Percentiles rank a stretch among this genome's conserved stretches.
Evolutionary conservation across 306 rosid genomes (phyloP).

Genomic region (Prunus mume): DNA sequence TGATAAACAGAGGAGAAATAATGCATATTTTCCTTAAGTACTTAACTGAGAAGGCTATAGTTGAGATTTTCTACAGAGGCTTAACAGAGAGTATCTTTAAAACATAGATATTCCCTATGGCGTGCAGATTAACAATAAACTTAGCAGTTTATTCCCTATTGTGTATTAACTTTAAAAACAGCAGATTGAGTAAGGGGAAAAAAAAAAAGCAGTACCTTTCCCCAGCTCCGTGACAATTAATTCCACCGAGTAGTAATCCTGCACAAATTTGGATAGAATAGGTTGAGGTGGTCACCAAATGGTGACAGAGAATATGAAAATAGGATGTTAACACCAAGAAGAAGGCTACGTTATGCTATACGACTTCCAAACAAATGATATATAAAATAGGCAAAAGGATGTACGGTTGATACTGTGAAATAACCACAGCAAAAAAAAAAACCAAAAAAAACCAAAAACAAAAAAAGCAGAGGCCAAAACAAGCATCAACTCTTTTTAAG

Average conservation of each 20-base stretch:
- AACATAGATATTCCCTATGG: neutral
- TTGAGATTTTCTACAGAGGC: neutral
- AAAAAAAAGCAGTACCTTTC: conserved; percentile 49
- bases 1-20: neutral
- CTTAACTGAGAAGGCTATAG: neutral
- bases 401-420: neutral
- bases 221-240: conserved; percentile 78
- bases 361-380: neutral
- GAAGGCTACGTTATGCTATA: neutral
- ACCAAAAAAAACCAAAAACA: no score
- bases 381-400: neutral
- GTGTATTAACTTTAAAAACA: neutral
- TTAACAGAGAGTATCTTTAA: neutral
- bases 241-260: conserved; percentile 72
- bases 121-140: neutral
- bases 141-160: neutral
- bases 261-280: conserved; percentile 29
- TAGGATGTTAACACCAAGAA: neutral
- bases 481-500: neutral
- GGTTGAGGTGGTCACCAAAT: conserved; percentile 24
- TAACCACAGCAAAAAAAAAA: neutral
- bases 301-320: conserved; percentile 1
- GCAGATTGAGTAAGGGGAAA: neutral
- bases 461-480: neutral
- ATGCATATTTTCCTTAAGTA: neutral